Evolutionary conservation across 352 stramenopile genomes (phyloP).

Genomic region (Pythium sp.): DNA sequence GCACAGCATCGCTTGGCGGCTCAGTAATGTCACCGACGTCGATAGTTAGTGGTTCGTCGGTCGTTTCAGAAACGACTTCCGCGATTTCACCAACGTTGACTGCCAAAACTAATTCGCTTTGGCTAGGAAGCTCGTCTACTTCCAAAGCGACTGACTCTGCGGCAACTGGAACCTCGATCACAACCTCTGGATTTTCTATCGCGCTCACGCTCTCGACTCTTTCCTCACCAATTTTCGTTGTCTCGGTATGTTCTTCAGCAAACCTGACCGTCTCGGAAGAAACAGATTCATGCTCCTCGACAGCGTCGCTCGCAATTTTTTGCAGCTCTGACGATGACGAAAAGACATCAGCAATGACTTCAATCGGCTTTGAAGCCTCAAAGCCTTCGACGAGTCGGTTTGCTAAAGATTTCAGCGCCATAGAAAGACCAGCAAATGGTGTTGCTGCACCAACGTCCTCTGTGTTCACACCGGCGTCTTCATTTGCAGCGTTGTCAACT

Average conservation of each 20-base stretch:
- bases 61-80: neutral
- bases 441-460: conserved; percentile 1
- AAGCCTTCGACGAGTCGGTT: conserved; percentile 13
- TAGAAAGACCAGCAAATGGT: conserved; percentile 17
- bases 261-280: neutral
- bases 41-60: neutral
- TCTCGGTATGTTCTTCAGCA: neutral
- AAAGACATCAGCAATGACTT: neutral
- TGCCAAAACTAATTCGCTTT: neutral
- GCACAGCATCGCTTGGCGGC: neutral
- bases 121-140: neutral
- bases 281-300: neutral
- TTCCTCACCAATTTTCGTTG: neutral
- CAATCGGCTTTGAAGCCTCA: conserved; percentile 4
- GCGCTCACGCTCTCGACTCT: neutral
- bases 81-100: neutral
- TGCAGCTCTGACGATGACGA: neutral
- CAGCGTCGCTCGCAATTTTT: neutral
- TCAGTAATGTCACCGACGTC: conserved; percentile 1
- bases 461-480: neutral
- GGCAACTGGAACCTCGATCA: conserved; percentile 2
- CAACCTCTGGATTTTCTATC: neutral
- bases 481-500: neutral
- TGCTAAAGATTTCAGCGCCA: conserved; percentile 19
- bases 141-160: neutral